phyloP scores from a whole-genome alignment of 2,329 filamentous ascomycete species.

The Pestalotiopsis sp. region DNA sequence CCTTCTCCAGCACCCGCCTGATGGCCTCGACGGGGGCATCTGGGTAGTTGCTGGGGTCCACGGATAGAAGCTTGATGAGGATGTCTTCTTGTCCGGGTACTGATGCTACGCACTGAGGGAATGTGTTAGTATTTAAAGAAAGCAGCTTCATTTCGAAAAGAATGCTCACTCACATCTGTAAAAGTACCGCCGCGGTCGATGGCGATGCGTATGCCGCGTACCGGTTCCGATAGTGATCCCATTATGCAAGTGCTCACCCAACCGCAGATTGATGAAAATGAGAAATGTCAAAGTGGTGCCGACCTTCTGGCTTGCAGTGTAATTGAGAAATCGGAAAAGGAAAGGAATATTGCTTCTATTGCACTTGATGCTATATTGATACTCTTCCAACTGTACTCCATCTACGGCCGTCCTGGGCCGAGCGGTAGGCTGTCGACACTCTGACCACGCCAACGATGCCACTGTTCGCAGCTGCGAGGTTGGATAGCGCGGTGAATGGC shows the following conservation, averaged over 20 bases:
- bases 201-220: background rate
- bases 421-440: too few species aligned
- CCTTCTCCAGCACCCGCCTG: conserved; percentile 62
- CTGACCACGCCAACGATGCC: too few species aligned
- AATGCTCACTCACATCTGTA: conserved; percentile 14
- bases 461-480: too few species aligned
- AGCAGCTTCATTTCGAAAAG: background rate
- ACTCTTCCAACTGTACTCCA: too few species aligned
- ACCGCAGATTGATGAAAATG: background rate
- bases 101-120: conserved; percentile 46
- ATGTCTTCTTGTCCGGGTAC: conserved; percentile 68
- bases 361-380: too few species aligned
- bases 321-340: too few species aligned
- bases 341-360: too few species aligned
- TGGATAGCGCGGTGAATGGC: too few species aligned
- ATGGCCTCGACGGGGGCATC: conserved; percentile 74
- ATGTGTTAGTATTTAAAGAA: background rate
- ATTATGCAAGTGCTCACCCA: background rate
- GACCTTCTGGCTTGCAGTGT: too few species aligned
- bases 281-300: too few species aligned
- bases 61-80: conserved; percentile 73
- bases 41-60: conserved; percentile 69
- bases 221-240: conserved; percentile 1
- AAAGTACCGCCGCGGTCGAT: conserved; percentile 21
- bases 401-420: too few species aligned